phyloP scores from a whole-genome alignment of 345 rosid genomes.

The Citrus sp. region DNA sequence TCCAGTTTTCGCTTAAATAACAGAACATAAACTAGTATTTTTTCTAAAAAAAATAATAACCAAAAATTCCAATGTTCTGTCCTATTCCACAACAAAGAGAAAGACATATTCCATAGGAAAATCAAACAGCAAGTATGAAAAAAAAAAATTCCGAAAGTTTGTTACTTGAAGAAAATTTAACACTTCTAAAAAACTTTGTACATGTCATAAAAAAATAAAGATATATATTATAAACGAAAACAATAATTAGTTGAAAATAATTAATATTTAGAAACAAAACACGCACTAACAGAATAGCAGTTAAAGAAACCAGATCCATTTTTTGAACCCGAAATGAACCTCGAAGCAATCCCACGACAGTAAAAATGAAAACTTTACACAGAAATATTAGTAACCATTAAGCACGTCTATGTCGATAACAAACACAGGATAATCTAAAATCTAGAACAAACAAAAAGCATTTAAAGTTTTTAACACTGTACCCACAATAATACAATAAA shows the following conservation, averaged over 20 bases:
- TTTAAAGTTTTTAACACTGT: neutral
- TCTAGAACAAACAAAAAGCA: slow-evolving; percentile 7
- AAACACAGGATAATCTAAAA: slow-evolving; percentile 4
- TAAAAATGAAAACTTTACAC: neutral
- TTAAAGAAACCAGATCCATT: slow-evolving; percentile 32
- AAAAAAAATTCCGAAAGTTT: neutral
- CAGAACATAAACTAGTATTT: neutral
- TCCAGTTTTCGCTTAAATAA: neutral
- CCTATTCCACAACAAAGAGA: neutral
- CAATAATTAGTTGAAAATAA: neutral
- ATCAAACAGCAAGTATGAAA: neutral
- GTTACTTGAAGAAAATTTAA: neutral
- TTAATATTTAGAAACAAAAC: neutral
- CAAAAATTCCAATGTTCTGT: neutral
- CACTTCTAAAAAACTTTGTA: neutral
- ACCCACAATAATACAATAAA: neutral
- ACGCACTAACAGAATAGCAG: neutral
- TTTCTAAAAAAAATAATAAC: neutral
- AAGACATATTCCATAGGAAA: neutral
- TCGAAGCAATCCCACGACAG: neutral
- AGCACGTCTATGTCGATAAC: slow-evolving; percentile 21
- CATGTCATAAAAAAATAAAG: neutral
- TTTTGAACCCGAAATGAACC: slow-evolving; percentile 17
- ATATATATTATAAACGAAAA: neutral
- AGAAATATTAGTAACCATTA: slow-evolving; percentile 5